Percentiles rank a stretch among this genome's conserved stretches.
Conservation (phyloP, 2,329 filamentous ascomycete species). For the Myriosclerotinia curreyana region DNA sequence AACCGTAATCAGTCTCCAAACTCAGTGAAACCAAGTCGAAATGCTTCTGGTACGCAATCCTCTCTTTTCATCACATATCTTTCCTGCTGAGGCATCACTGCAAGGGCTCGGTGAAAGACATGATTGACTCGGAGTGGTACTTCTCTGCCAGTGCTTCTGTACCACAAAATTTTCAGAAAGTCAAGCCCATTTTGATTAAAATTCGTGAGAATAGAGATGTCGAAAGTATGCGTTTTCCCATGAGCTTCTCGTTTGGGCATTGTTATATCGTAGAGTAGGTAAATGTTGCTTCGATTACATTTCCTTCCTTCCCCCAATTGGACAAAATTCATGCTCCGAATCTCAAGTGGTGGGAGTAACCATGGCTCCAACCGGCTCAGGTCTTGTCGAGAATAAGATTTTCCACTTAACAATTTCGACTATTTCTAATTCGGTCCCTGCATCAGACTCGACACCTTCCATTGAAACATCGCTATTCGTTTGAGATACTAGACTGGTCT, state of each 20-base stretch:
- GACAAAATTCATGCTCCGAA: neutral
- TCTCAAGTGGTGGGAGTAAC: slow-evolving; percentile 6
- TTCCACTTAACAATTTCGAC: slow-evolving; percentile 86
- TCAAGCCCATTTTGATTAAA: too few relatives aligned
- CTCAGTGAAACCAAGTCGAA: neutral
- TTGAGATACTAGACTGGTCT: slow-evolving; percentile 18
- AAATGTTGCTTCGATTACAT: neutral
- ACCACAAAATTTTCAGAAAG: neutral
- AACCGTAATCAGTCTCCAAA: neutral
- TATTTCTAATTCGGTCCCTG: slow-evolving; percentile 77
- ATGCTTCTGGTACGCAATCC: neutral
- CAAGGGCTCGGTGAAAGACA: neutral
- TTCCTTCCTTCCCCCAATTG: too few relatives aligned
- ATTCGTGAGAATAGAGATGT: too few relatives aligned
- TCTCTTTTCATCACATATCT: neutral
- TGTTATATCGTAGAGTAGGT: neutral
- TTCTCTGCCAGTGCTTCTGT: neutral
- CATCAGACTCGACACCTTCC: slow-evolving; percentile 60
- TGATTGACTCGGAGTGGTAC: neutral
- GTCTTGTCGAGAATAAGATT: slow-evolving; percentile 76
- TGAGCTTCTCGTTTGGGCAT: neutral
- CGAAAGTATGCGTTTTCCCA: neutral
- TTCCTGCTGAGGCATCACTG: neutral
- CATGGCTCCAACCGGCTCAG: slow-evolving; percentile 70
- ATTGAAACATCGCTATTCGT: slow-evolving; percentile 35